Conservation (phyloP, 2,329 filamentous ascomycete species). For the Huntiella moniliformis region DNA sequence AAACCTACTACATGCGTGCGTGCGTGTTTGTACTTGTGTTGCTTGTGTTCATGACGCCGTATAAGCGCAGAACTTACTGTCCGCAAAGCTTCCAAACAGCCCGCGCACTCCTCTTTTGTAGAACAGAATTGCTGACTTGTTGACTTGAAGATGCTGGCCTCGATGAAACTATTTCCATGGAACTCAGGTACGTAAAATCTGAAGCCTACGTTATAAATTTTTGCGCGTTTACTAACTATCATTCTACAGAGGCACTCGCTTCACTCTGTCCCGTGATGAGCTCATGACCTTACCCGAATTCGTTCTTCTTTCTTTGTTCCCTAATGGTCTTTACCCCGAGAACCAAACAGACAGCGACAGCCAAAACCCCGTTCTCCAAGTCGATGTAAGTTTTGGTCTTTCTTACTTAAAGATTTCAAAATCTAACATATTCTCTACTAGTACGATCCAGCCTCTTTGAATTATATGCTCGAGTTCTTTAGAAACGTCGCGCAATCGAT, state of each 20-base stretch:
- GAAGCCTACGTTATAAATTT: not conserved
- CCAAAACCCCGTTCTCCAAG: conserved; percentile 85
- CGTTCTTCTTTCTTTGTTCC: conserved; percentile 89
- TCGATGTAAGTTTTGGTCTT: conserved; percentile 56
- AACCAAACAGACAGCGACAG: conserved; percentile 86
- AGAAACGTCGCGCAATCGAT: conserved; percentile 93
- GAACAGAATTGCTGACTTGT: conserved; percentile 2
- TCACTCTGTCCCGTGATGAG: conserved; percentile 87
- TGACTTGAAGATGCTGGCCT: conserved; percentile 49
- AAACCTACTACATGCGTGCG: too few relatives aligned
- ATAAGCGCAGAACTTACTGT: not conserved
- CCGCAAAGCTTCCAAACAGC: conserved; percentile 12
- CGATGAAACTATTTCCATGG: conserved; percentile 88
- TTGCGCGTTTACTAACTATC: conserved; percentile 15
- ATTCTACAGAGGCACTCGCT: conserved; percentile 59
- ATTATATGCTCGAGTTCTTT: conserved; percentile 99
- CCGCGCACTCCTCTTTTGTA: too few relatives aligned
- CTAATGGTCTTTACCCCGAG: conserved; percentile 93
- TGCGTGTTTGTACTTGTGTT: conserved; percentile 1
- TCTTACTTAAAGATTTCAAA: not conserved
- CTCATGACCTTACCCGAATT: conserved; percentile 92
- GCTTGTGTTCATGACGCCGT: not conserved
- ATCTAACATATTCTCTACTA: conserved; percentile 22
- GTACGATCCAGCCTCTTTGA: conserved; percentile 91
- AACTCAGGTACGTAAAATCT: conserved; percentile 52